Evolutionary conservation across 2,329 filamentous ascomycete genomes (phyloP).

Genomic region (Cryphonectria carpinicola): DNA sequence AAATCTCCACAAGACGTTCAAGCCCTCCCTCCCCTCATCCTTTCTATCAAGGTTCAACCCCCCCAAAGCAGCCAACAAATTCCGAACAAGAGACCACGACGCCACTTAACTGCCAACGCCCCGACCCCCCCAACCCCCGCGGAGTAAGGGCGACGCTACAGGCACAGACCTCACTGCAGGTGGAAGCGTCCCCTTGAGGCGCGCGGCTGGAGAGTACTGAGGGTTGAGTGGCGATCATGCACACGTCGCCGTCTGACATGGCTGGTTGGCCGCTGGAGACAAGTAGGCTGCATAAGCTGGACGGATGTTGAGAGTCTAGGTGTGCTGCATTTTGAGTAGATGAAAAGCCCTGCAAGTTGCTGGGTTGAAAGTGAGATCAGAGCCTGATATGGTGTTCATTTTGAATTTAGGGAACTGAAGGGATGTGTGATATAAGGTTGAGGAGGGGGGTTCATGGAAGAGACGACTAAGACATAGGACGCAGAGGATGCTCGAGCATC

Average conservation of each 20-base stretch:
- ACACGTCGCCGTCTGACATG: not conserved
- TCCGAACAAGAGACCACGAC: not conserved
- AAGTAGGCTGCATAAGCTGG: not conserved
- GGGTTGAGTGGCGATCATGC: not conserved
- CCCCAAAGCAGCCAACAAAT: not conserved
- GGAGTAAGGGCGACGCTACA: not conserved
- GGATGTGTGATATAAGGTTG: not conserved
- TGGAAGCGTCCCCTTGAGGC: not conserved
- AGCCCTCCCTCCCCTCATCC: not conserved
- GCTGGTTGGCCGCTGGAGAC: not conserved
- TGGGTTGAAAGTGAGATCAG: not conserved
- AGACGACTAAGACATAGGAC: not conserved
- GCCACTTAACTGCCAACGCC: not conserved
- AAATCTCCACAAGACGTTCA: not conserved
- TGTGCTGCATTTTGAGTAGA: not conserved
- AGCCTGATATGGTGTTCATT: not conserved
- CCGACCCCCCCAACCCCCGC: not conserved
- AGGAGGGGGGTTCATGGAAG: not conserved
- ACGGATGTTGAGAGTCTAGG: not conserved
- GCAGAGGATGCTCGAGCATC: not conserved
- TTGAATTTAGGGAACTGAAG: not conserved
- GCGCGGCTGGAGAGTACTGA: not conserved
- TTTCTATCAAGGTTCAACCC: not conserved
- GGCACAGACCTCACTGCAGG: not conserved
- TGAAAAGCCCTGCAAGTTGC: not conserved